Evolutionary conservation across 805 yeast genomes (phyloP), one percentile per base, ranked within the genome.

Genomic region (Candida palmyrensis): DNA sequence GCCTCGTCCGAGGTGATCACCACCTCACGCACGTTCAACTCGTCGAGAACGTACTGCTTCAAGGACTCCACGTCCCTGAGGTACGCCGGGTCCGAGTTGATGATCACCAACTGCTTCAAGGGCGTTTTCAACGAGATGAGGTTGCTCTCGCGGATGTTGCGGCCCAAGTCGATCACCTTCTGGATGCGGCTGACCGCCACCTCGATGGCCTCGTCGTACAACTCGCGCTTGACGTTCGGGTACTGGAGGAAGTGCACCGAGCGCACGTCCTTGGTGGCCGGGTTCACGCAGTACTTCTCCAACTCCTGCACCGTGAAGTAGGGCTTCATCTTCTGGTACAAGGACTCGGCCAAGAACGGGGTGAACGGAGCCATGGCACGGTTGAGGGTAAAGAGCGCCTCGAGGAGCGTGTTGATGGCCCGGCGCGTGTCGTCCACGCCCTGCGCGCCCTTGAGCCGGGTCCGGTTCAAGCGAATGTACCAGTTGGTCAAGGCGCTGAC

Each of bases 321-420:
- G 29, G 65, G 67, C 53, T 70, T 75, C 64, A 92, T 66, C 60
- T 76, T 79, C 55, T 77, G 82, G 66, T 89, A 92, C 48, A 92
- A 84, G 51, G 76, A 77, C 53, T 92, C 99, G 31, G 97, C 71
- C 60, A 94, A 71, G 73, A 82, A 94, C 44, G 99, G 99, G 33
- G 97, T 89, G 68, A 92, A 92, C 45, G 99, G 98, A 38, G 97
- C 97, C 97, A 92, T 90, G 30, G 96, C 94, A 57, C 97, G 79
- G 32, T 78, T 82, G 53, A 92, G 78, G 29, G 87, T 86, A 59
- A 84, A 83, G 48, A 89, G 70, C 21, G 92, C 95, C 58, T 88
- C 96, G 37, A 89, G 79, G 60, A 92, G 70, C 16, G 97, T 84
- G 66, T 92, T 92, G 52, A 92, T 74, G 30, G 96, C 96, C 51